Base-by-base conservation (phyloP, 352 stramenopile genomes). In the Globisporangium paddicum region DNA sequence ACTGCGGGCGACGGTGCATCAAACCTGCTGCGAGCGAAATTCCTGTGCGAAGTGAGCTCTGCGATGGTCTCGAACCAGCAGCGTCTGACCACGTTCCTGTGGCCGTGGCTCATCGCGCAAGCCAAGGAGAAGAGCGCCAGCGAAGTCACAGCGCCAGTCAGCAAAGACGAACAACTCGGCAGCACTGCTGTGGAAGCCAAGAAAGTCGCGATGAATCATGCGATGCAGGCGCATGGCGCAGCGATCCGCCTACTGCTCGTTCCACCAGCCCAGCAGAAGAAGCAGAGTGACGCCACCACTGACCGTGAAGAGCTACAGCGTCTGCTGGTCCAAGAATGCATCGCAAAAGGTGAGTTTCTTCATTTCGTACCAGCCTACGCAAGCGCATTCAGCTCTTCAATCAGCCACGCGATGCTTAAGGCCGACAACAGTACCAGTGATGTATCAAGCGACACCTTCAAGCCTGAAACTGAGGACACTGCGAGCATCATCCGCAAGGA, bases 21-120 rank as follows among this genome's bases (percentile, higher is more conserved):
- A 61, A 48, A 58, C 14, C 14, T 91, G 21, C 48, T 65, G 0
- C 50, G 73, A 21, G 82, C 82, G 47, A 79, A 79, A 52, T 89
- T 91, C 50, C 58, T 91, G 9, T 64, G 72, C 23, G 79, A 91
- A 34, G 46, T 86, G 40, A 67, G 70, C 13, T 61, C 71, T 21
- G 14, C 57, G 1, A 45, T 67, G 34, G 55, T 91, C 23, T 38
- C 64, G 25, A 77, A 73, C 1, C 45, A n/a, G 6, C 57, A 65
- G 40, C 69, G 73, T n/a, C 52, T 89, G 55, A 34, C 71, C 13
- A 55, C 40, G 16, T 87, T 89, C 51, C 14, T 91, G 18, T 81
- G 82, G 68, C 75, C 77, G 10, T 91, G 82, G 82, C 53, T 90
- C 18, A 23, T 55, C 8, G 50, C 52, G 1, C 58, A 64, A 34